phyloP scores from a whole-genome alignment of 306 rosid species.

The Lagenaria siceraria region DNA sequence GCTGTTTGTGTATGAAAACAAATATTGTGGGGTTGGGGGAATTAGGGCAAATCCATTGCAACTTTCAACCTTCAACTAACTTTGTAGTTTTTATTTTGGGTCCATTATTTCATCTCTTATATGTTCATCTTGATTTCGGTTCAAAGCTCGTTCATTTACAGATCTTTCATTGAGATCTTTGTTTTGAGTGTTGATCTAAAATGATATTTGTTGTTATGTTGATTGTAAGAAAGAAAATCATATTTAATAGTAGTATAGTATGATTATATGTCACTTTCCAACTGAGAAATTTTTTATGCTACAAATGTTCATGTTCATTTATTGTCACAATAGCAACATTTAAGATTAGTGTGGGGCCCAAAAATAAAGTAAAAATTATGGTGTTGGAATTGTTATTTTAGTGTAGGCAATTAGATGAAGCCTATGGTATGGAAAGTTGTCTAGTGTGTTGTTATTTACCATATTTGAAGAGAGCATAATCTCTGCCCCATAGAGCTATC shows the following conservation, averaged over 20 bases:
- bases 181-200: not conserved
- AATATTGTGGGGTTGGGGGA: not conserved
- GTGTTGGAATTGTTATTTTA: no score
- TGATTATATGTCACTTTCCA: not conserved
- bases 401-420: no score
- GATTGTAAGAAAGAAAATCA: not conserved
- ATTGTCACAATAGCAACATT: no score
- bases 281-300: no score
- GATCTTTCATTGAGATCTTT: not conserved
- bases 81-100: not conserved
- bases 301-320: no score
- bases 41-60: not conserved
- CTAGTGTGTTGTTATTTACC: no score
- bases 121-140: not conserved
- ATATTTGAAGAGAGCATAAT: no score
- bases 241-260: not conserved
- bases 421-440: no score
- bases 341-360: no score
- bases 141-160: not conserved
- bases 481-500: no score
- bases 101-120: not conserved
- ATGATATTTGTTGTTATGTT: not conserved
- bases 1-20: not conserved
- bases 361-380: no score
- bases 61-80: not conserved